Evolutionary conservation across 306 rosid species (phyloP).

Genomic region (Cicer judaicum): DNA sequence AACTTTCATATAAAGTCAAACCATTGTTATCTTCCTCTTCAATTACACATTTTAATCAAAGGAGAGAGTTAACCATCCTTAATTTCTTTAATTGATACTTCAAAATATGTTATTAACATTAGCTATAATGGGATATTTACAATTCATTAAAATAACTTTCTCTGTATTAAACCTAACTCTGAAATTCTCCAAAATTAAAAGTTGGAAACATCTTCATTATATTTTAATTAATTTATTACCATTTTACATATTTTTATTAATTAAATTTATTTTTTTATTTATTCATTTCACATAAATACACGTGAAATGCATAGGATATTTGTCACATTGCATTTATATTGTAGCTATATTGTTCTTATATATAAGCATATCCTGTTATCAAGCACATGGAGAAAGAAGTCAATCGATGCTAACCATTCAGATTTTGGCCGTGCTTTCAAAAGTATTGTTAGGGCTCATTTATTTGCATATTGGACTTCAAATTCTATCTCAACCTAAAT

Average conservation of each 20-base stretch:
- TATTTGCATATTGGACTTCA: neutral
- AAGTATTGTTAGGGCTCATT: slow-evolving; percentile 1
- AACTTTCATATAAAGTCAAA: neutral
- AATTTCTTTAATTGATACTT: neutral
- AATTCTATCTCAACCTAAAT: neutral
- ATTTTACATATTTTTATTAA: neutral
- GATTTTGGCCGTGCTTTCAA: slow-evolving; percentile 18
- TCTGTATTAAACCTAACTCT: neutral
- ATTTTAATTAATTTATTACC: neutral
- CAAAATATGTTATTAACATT: neutral
- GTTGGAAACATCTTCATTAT: neutral
- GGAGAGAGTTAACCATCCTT: neutral
- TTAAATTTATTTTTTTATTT: neutral
- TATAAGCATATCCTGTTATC: neutral
- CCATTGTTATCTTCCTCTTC: neutral
- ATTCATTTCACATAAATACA: neutral
- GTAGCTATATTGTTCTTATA: slow-evolving; percentile 1
- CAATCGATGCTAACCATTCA: neutral
- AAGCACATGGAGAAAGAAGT: slow-evolving; percentile 2
- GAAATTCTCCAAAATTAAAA: neutral
- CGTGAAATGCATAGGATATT: neutral
- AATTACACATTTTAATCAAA: neutral
- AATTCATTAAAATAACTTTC: neutral
- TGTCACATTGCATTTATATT: neutral
- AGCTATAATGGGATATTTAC: neutral